Evolutionary conservation across 1,284 basidiomycete species (phyloP), one percentile per base, ranked within the genome.

Genomic region (Schizopora paradoxa): DNA sequence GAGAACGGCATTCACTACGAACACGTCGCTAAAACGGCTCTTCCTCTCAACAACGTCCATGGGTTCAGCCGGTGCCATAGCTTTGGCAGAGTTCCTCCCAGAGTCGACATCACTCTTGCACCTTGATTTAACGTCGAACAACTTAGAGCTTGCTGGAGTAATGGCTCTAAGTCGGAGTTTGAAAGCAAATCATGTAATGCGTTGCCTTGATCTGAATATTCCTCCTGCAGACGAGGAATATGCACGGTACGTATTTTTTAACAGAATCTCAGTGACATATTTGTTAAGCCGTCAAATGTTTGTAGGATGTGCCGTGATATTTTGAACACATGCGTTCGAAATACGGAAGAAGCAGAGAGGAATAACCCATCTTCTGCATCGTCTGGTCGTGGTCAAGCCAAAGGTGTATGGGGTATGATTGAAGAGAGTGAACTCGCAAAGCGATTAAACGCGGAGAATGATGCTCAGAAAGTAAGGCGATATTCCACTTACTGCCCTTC

Each of bases 71-170:
- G 93, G 91, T 3, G 94, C 95, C 0, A 96, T 99, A 48, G 89
- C 91, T 0, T 77, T 99, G 1, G 95, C 95, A 3, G 94, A 98
- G 65, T 98, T 97, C 68, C 74, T 98, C 2, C 93, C 93, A 0
- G 93, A 98, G 61, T 86, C 90, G 0, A 77, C 75, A 21, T 86
- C 85, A 0, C 72, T 98, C 4, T 72, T 98, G 0, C 93, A 98
- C 62, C 79, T 98, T 38, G 90, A 93, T 62, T 68, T 94, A 22
- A 93, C 90, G 0, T 67, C 75, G 56, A 94, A 94, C 61, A 68
- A 73, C 4, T 72, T 98, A 32, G 91, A 92, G 55, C 75, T 94
- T 26, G 93, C 92, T 0, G 92, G 91, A 13, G 88, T 97, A 5
- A 86, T 97, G 77, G 95, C 94, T 0, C 76, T 99, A 10, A 85